Evolutionary conservation across 2,329 filamentous ascomycete genomes (phyloP), one percentile per base, ranked within the genome.

Genomic region (Curvularia lunata): DNA sequence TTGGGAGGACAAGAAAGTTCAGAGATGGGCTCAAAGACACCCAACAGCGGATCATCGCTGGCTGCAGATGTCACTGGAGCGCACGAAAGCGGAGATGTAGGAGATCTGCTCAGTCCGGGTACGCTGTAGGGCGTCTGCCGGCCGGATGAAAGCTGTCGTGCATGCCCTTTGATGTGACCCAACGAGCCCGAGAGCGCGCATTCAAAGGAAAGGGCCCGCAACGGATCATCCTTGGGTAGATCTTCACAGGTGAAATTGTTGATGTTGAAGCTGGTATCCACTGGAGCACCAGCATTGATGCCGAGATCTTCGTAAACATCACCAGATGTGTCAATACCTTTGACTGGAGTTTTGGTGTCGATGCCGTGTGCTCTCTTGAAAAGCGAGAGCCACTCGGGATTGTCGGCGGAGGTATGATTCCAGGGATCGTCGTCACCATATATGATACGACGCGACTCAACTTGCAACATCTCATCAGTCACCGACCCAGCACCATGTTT

Each of bases 321-420:
- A 19, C 72, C 68, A 19, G 59, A 59, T 3, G 62, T 46, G 21
- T 49, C 55, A 34, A 66, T 54, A 2, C 49, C 63, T 52, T 54
- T 45, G 3, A 57, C 19, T 8, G 60, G 52, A 7, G 54, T 48
- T 16, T 46, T 58, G 4, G 42, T 30, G 5, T 69, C 62, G 28
- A 82, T 72, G 3, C 79, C 80, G 47, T 82, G 80, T 5, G 80
- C 80, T 63, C 81, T 79, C 63, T 82, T 82, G 73, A 82, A 83
- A 6, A 83, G 63, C 42, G 75, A 77, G 10, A 82, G 72, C 81
- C 81, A 83, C 54, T 82, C 81, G 0, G 71, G 67, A 41, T 77
- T 78, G 37, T 77, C 75, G 16, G 75, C 75, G 12, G 75, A 71
- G 1, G 75, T 77, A 28, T 77, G 74, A 51, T 83, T 79, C 81